These are phyloP conservation scores for Salix koriyanagi DNA, from an alignment of 345 rosid species.

Conservation along the genomic window DNA sequence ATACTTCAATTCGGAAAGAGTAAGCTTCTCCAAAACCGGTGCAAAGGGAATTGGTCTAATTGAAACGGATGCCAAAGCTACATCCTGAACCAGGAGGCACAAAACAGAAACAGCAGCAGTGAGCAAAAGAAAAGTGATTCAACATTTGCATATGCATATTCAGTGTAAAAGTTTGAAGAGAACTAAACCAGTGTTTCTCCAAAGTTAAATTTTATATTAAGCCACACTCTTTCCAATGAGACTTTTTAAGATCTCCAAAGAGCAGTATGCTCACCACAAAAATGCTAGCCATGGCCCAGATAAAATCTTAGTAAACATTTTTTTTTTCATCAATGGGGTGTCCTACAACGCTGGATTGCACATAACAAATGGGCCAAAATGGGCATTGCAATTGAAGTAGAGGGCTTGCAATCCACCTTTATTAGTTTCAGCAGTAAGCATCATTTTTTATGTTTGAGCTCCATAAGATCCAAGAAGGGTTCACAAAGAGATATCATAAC, in stretches of 20 bases:
- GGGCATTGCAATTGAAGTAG: neutral
- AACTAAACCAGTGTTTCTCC: neutral
- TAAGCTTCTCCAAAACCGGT: constrained; percentile 85
- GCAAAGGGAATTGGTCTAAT: constrained; percentile 93
- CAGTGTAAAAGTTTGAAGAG: neutral
- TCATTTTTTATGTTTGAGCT: neutral
- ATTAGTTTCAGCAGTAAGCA: neutral
- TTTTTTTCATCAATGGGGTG: neutral
- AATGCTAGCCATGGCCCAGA: neutral
- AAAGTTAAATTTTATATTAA: neutral
- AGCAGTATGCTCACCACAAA: neutral
- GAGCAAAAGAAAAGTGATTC: neutral
- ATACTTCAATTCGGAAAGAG: constrained; percentile 57
- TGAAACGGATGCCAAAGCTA: constrained; percentile 89
- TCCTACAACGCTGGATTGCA: neutral
- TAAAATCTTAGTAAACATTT: neutral
- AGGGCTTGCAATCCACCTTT: neutral
- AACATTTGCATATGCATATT: neutral
- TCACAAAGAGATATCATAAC: neutral
- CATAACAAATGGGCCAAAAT: neutral
- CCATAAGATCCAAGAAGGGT: neutral
- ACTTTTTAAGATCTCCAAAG: neutral
- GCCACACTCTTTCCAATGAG: neutral
- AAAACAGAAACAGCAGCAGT: neutral
- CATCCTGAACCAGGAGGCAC: constrained; percentile 47